Evolutionary conservation across 495 filamentous ascomycete genomes (phyloP).

Genomic region (Aspergillus kassunensis): DNA sequence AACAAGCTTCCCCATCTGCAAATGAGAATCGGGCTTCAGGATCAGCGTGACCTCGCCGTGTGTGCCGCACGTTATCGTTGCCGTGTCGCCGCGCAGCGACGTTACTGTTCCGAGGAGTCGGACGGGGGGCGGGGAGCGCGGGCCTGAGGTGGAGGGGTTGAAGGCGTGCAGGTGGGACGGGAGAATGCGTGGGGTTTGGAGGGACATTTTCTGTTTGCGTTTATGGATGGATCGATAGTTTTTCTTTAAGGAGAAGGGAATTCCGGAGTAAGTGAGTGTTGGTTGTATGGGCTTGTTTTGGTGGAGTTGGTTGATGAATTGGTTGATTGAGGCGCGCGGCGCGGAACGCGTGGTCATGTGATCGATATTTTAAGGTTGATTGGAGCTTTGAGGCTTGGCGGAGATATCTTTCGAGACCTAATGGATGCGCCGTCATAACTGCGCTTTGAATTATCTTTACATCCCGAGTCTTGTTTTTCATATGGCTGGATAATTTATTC

Average conservation of each 20-base stretch:
- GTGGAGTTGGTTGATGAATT: background rate
- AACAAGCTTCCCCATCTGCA: slow-evolving; percentile 71
- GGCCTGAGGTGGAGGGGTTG: slow-evolving; percentile 37
- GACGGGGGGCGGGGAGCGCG: slow-evolving; percentile 57
- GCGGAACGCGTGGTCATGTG: slow-evolving; percentile 16
- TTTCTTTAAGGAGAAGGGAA: too few species aligned
- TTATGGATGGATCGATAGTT: too few species aligned
- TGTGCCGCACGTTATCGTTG: slow-evolving; percentile 64
- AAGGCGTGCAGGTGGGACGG: slow-evolving; percentile 64
- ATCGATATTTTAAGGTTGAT: background rate
- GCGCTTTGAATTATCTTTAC: too few species aligned
- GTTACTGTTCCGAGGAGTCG: slow-evolving; percentile 83
- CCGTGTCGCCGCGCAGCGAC: slow-evolving; percentile 75
- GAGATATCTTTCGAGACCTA: background rate
- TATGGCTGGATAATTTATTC: background rate
- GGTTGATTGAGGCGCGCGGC: background rate
- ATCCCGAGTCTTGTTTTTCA: too few species aligned
- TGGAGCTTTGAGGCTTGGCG: slow-evolving; percentile 1
- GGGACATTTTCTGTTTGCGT: slow-evolving; percentile 34
- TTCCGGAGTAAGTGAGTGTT: background rate
- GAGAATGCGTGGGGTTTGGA: slow-evolving; percentile 67
- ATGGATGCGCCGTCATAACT: background rate
- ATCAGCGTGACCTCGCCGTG: slow-evolving; percentile 66
- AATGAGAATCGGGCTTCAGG: slow-evolving; percentile 76
- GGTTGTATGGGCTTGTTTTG: background rate